Evolutionary conservation across 2,329 filamentous ascomycete genomes (phyloP).

Genomic region (Ophiostoma populinum): DNA sequence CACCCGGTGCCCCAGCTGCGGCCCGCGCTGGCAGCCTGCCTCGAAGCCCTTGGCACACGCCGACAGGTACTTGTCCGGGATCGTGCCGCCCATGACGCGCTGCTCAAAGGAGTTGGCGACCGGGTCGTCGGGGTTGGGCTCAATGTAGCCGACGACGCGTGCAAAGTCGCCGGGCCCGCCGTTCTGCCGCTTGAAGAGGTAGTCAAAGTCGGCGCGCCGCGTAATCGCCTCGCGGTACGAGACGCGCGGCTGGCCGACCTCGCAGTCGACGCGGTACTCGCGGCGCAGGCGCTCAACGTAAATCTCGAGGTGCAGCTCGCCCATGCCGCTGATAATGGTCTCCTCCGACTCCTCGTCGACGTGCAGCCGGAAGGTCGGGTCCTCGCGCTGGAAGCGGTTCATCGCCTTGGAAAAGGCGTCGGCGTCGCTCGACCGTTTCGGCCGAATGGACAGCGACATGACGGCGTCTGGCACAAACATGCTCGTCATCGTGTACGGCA

Average conservation of each 20-base stretch:
- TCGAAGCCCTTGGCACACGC: constrained; percentile 94
- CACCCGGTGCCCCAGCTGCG: constrained; percentile 81
- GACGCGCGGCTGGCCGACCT: constrained; percentile 91
- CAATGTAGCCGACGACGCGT: constrained; percentile 79
- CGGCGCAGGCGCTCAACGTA: constrained; percentile 94
- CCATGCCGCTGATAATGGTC: constrained; percentile 97
- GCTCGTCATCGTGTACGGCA: constrained; percentile 90
- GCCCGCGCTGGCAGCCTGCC: constrained; percentile 65
- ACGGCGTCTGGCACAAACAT: constrained; percentile 98
- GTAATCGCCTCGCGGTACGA: constrained; percentile 92
- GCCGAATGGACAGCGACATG: constrained; percentile 94
- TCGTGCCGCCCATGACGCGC: constrained; percentile 73
- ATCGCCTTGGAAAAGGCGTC: constrained; percentile 97
- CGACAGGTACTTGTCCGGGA: constrained; percentile 88
- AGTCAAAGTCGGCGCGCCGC: constrained; percentile 68
- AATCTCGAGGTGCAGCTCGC: constrained; percentile 89
- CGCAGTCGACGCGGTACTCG: constrained; percentile 91
- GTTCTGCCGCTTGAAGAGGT: constrained; percentile 84
- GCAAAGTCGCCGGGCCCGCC: constrained; percentile 94
- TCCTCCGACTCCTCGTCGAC: constrained; percentile 86
- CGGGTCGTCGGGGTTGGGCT: constrained; percentile 52
- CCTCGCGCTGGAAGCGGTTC: constrained; percentile 95
- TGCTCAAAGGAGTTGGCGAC: constrained; percentile 71
- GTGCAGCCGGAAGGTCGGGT: constrained; percentile 90
- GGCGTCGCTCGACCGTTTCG: constrained; percentile 80